These are phyloP conservation scores for Pseudozyma sp. DNA, from an alignment of 1,284 basidiomycete genomes.

Conservation along the genomic window DNA sequence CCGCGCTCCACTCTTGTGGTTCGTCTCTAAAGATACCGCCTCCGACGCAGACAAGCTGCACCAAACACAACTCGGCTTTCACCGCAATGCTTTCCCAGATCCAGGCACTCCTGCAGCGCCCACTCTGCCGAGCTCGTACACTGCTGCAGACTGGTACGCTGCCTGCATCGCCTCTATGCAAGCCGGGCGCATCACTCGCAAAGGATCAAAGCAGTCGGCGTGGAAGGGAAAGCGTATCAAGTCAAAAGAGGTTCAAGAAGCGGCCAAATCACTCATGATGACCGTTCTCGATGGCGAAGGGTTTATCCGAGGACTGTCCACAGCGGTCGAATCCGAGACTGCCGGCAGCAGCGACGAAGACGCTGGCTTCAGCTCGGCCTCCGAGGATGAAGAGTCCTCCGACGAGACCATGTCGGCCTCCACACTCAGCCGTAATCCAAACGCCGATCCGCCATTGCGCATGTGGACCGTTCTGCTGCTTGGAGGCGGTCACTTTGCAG, in stretches of 20 bases:
- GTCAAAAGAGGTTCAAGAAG: conserved; percentile 56
- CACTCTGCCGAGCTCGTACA: conserved; percentile 6
- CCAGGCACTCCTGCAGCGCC: conserved; percentile 59
- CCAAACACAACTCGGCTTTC: conserved; percentile 87
- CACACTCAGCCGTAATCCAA: conserved; percentile 31
- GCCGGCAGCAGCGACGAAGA: conserved; percentile 36
- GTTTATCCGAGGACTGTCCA: conserved; percentile 42
- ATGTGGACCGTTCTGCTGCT: conserved; percentile 95
- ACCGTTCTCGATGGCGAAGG: conserved; percentile 58
- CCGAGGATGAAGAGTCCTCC: conserved; percentile 26
- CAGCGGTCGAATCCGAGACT: conserved; percentile 20
- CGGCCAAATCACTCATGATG: conserved; percentile 56
- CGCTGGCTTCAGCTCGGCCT: conserved; percentile 21
- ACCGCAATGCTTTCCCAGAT: conserved; percentile 79
- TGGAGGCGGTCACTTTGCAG: conserved; percentile 97
- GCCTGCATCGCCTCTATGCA: conserved; percentile 72
- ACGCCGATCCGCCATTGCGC: conserved; percentile 69
- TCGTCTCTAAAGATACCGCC: conserved; percentile 76
- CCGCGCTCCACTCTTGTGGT: conserved; percentile 81
- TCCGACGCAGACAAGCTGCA: conserved; percentile 67
- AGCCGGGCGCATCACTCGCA: conserved; percentile 46
- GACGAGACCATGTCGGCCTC: conserved; percentile 22
- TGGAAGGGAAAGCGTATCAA: conserved; percentile 63
- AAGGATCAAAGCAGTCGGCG: conserved; percentile 39
- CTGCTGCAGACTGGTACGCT: conserved; percentile 31